These are phyloP conservation scores for Sisymbrium altissimum DNA, from an alignment of 345 rosid species.

Conservation along the genomic window DNA sequence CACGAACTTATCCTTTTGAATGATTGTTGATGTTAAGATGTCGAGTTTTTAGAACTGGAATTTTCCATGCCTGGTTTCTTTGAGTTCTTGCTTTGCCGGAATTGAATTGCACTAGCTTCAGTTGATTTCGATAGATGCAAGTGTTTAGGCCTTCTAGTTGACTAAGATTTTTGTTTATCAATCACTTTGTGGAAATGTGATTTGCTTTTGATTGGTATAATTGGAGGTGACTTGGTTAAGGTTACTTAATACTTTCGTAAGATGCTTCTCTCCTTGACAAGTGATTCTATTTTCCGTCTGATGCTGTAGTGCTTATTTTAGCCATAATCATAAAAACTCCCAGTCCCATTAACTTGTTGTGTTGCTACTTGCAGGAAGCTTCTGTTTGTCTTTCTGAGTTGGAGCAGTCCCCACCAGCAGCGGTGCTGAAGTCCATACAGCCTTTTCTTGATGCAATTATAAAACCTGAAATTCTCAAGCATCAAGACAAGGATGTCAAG, in stretches of 20 bases:
- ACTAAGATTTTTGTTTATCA: not conserved
- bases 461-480: constrained; percentile 74
- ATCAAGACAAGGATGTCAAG: constrained; percentile 90
- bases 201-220: constrained; percentile 17
- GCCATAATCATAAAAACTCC: not conserved
- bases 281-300: not conserved
- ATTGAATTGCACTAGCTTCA: not conserved
- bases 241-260: not conserved
- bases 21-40: not conserved
- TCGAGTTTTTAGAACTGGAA: not conserved
- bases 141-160: not conserved
- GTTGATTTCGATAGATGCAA: not conserved
- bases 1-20: not conserved
- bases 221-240: constrained; percentile 8
- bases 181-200: constrained; percentile 9
- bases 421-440: constrained; percentile 67
- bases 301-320: not conserved
- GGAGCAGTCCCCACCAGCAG: constrained; percentile 74
- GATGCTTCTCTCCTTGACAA: not conserved
- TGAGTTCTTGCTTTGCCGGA: not conserved
- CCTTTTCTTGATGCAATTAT: constrained; percentile 80
- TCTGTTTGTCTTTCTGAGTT: constrained; percentile 74
- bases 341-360: constrained; percentile 3
- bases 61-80: not conserved
- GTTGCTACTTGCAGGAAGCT: constrained; percentile 70